Evolutionary conservation across 2,329 filamentous ascomycete genomes (phyloP), one percentile per base, ranked within the genome.

Genomic region (Myotisia sp.): DNA sequence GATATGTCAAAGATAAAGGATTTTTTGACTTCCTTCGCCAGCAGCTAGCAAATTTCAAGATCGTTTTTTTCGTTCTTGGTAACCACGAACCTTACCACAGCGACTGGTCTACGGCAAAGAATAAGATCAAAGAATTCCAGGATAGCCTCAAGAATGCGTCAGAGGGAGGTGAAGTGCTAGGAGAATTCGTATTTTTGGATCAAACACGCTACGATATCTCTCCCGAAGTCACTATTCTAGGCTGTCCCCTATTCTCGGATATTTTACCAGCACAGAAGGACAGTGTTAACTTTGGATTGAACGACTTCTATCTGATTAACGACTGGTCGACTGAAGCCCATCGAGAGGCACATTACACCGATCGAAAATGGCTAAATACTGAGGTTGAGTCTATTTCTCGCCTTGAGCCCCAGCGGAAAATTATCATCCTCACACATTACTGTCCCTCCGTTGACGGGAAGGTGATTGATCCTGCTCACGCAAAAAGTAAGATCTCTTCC

Each of bases 41-140:
- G 2, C 69, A 73, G 42, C 59, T 74, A 2, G 20, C 24, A 2
- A 51, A 60, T 5, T 75, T 73, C 42, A 47, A 53, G 4, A 47
- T 54, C 2, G 64, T 75, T 1, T 59, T 75, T 26, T 57, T 71
- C 19, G 55, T 74, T 0, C 48, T 64, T 0, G 69, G 71, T 0
- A 75, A 75, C 42, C 70, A 75, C 44, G 71, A 76, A 44, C 56
- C 68, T 0, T 72, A 67, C 41, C 45, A 51, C 19, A 49, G 47
- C 23, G 51, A 33, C 29, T 56, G 53, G 51, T 12, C 19, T 2
- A 41, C 46, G 2, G 47, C 42, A 5, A 48, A 43, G 22, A 36
- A 39, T 6, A 38, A 37, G 12, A 19, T 57, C 2, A 24, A 36
- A 9, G 29, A 39, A n/a, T 55, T 58, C 33, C 37, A 45, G 10